Percentiles rank a stretch among this genome's conserved stretches.
Conservation (phyloP, 2,329 filamentous ascomycete species). For the Aspergillus luchuensis region DNA sequence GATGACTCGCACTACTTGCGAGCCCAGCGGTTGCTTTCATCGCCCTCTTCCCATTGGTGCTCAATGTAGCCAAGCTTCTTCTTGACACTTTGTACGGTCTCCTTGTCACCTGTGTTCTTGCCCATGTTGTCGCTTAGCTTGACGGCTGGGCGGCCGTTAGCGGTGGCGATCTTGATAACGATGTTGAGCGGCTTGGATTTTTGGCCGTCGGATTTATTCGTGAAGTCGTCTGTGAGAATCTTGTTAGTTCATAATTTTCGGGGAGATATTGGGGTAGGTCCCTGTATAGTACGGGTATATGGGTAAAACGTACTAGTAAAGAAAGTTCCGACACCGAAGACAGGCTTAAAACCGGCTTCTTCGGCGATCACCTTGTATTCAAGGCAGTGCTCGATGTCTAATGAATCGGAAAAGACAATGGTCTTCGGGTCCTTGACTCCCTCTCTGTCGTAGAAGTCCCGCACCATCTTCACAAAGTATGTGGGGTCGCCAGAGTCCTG, state of each 20-base stretch:
- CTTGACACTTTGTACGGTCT: constrained; percentile 81
- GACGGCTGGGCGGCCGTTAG: constrained; percentile 76
- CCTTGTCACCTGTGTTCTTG: constrained; percentile 90
- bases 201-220: constrained; percentile 67
- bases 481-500: constrained; percentile 89
- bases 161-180: constrained; percentile 93
- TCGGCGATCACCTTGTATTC: constrained; percentile 87
- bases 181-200: constrained; percentile 95
- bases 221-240: constrained; percentile 70
- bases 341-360: constrained; percentile 75
- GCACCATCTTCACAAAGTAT: constrained; percentile 76
- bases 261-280: neutral
- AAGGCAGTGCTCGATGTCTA: constrained; percentile 87
- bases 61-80: constrained; percentile 81
- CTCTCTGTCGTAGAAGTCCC: constrained; percentile 74
- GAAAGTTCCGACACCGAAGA: constrained; percentile 93
- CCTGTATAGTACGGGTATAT: too few species aligned
- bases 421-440: constrained; percentile 79
- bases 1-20: neutral
- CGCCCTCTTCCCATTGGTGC: constrained; percentile 77
- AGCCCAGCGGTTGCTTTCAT: constrained; percentile 40
- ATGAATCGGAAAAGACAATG: constrained; percentile 92
- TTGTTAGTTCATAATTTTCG: neutral
- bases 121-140: constrained; percentile 91
- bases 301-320: constrained; percentile 67